Conservation (phyloP, 169 alveolate species). For the Eimeria tenella region DNA sequence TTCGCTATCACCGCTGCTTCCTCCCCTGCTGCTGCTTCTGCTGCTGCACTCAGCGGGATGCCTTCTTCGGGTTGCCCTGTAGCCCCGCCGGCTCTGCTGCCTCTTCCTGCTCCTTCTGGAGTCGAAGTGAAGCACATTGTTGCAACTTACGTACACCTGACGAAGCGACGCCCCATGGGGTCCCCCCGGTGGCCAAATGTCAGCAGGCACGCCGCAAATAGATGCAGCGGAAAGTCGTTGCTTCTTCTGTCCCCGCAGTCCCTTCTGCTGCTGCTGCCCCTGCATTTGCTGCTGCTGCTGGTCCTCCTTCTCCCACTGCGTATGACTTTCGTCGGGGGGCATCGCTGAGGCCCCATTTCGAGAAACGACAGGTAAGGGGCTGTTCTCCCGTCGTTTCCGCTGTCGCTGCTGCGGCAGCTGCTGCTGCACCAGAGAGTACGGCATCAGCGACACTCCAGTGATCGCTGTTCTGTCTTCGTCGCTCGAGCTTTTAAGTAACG, state of each 20-base stretch:
- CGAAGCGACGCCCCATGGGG: constrained; percentile 10
- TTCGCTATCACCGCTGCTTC: constrained; percentile 21
- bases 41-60: constrained; percentile 10
- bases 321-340: not conserved
- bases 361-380: not conserved
- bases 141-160: constrained; percentile 57
- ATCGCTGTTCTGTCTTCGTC: not conserved
- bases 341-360: not conserved
- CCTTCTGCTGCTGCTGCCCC: not conserved
- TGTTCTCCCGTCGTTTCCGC: not conserved
- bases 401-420: not conserved
- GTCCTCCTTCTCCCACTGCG: not conserved
- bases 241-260: not conserved
- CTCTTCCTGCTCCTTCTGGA: constrained; percentile 53
- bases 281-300: constrained; percentile 15
- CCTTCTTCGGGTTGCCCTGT: not conserved
- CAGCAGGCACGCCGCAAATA: not conserved
- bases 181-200: not conserved
- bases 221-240: not conserved
- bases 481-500: not conserved
- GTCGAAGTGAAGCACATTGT: constrained; percentile 52
- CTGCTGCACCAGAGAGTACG: not conserved
- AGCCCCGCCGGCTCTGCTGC: not conserved
- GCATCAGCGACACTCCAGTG: not conserved
- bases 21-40: constrained; percentile 44